These are phyloP conservation scores for Pseudogymnoascus sp. DNA, from an alignment of 2,329 filamentous ascomycete species.

Conservation along the genomic window DNA sequence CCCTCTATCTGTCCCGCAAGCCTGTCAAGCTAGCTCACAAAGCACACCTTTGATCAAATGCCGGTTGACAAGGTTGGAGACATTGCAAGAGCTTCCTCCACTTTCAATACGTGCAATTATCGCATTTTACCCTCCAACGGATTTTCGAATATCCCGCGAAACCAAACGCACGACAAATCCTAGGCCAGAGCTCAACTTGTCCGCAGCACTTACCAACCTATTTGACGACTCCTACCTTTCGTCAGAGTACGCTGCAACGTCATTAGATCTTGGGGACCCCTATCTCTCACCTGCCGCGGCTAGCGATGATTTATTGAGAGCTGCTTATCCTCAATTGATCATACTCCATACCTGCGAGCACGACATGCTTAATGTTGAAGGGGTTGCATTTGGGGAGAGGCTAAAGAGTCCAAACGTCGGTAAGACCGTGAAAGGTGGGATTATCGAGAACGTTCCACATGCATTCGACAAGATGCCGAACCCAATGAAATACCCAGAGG, in stretches of 20 bases:
- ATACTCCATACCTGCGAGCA: constrained; percentile 55
- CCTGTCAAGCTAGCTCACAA: not conserved
- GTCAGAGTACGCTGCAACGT: constrained; percentile 36
- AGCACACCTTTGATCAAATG: constrained; percentile 21
- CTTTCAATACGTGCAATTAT: constrained; percentile 43
- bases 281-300: constrained; percentile 51
- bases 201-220: constrained; percentile 48
- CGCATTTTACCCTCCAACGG: constrained; percentile 54
- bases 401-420: constrained; percentile 38
- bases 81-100: constrained; percentile 27
- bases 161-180: constrained; percentile 46
- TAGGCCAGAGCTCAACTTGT: constrained; percentile 49
- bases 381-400: constrained; percentile 51
- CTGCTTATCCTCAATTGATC: constrained; percentile 41
- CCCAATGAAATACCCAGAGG: constrained; percentile 36
- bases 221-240: constrained; percentile 56
- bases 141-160: constrained; percentile 49
- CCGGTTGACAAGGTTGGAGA: constrained; percentile 23
- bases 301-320: constrained; percentile 39
- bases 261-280: constrained; percentile 38
- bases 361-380: constrained; percentile 56
- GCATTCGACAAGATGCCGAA: constrained; percentile 62
- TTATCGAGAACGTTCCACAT: constrained; percentile 51
- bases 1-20: not conserved
- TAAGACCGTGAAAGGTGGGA: constrained; percentile 50